Evolutionary conservation across 148 eudicot genomes (phyloP).

Genomic region (Diospyros kaki): DNA sequence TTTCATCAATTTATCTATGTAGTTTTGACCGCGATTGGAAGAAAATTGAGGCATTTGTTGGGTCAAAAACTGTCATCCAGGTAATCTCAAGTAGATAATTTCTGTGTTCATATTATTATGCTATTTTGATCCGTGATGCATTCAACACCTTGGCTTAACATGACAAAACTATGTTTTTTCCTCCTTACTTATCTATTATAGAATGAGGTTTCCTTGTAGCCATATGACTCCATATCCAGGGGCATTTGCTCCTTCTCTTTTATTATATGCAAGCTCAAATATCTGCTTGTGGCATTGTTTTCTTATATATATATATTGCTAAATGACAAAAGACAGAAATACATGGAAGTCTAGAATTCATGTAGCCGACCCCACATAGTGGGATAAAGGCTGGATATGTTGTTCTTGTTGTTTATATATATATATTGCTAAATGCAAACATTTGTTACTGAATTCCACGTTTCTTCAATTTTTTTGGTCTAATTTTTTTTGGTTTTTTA

Average conservation of each 20-base stretch:
- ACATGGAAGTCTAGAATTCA: too few species aligned
- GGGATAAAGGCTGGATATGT: too few species aligned
- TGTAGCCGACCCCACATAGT: too few species aligned
- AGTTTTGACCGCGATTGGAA: constrained; percentile 99
- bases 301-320: background rate
- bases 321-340: too few species aligned
- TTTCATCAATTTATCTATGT: constrained; percentile 15
- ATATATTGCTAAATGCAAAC: background rate
- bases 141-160: background rate
- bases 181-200: background rate
- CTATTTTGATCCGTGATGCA: background rate
- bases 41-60: constrained; percentile 91
- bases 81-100: constrained; percentile 24
- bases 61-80: constrained; percentile 95
- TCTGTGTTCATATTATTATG: background rate
- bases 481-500: background rate
- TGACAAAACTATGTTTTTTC: background rate
- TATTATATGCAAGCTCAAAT: background rate
- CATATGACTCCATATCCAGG: background rate
- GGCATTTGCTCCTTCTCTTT: constrained; percentile 1
- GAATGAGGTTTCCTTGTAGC: background rate
- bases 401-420: too few species aligned
- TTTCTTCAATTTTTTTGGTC: background rate
- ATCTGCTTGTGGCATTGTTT: background rate
- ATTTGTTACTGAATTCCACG: background rate